A percentile compares a stretch with the other conserved stretches of the same genome.
Conservation (phyloP, 164 flowering plant species). For the Liquidambar formosana region DNA sequence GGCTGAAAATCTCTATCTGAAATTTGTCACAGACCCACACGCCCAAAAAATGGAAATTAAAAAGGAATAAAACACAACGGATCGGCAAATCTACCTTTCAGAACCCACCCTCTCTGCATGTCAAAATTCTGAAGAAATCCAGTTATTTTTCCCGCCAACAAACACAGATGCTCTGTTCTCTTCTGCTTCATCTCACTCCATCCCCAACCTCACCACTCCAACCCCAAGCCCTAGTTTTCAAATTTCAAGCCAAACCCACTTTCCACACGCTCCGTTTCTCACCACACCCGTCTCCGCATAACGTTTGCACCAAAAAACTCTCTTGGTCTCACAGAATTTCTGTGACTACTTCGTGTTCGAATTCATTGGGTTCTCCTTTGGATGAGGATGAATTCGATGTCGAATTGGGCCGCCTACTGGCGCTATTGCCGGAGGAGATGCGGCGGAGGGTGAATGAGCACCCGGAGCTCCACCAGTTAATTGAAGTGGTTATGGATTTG, state of each 20-base stretch:
- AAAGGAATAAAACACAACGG: too few species aligned
- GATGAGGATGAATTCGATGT: conserved; percentile 41
- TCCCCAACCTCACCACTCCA: not conserved
- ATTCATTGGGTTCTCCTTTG: conserved; percentile 6
- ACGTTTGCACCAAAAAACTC: not conserved
- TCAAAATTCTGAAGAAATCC: too few species aligned
- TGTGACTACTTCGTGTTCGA: conserved; percentile 9
- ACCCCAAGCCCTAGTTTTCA: not conserved
- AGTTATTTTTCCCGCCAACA: conserved; percentile 28
- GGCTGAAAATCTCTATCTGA: too few species aligned
- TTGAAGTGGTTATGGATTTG: conserved; percentile 94
- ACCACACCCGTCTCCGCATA: not conserved
- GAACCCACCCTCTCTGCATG: too few species aligned
- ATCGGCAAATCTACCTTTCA: too few species aligned
- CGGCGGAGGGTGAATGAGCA: conserved; percentile 53
- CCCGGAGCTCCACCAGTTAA: conserved; percentile 56
- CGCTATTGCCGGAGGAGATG: conserved; percentile 74
- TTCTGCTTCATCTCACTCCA: conserved; percentile 14
- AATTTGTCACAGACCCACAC: too few species aligned
- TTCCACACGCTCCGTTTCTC: not conserved
- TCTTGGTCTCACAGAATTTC: conserved; percentile 12
- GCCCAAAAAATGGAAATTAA: too few species aligned
- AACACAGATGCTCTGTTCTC: conserved; percentile 32
- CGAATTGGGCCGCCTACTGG: conserved; percentile 72
- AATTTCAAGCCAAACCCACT: not conserved